Evolutionary conservation across 345 rosid genomes (phyloP), one percentile per base, ranked within the genome.

Genomic region (Hirschfeldia incana): DNA sequence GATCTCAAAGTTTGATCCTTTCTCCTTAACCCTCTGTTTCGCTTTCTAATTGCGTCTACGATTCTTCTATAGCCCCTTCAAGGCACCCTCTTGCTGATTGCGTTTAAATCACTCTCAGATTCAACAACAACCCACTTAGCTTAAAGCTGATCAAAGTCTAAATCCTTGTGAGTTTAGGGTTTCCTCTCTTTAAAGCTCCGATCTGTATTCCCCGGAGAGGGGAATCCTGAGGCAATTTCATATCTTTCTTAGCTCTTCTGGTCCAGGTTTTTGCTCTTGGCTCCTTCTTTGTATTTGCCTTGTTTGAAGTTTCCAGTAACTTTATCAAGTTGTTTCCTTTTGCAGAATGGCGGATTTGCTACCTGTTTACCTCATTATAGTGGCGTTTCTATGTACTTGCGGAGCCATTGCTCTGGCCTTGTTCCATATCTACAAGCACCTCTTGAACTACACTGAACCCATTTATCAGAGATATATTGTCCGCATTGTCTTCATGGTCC

Each of bases 401-500:
- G 96, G 89, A 66, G 92, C 99, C 42, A 90, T 89, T 70, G 83
- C 87, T 29, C 80, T 93, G 88, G 93, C 97, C 11, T 73, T 90
- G 62, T 81, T 82, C 64, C 97, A 95, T 78, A 91, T 95, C 64
- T 95, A 93, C 85, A 83, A 89, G 78, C 99, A 95, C 78, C 89
- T 95, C 3, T 72, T 87, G 83, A 95, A 95, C 80, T 95, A 95
- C 67, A 93, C 98, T 0, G 97, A 95, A 81, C 99, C 99, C 76
- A 90, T 88, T 77, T 93, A 91, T 55, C 99, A 95, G 90, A 89
- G 97, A 89, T 95, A 77, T 68, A 93, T 93, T 17, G 99, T 95
- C 9, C 97, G 98, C 75, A 95, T 95, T 63, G 88, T 95, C 80
- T 91, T 93, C 70, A 95, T 95, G 98, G 99, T 95, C 78, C 99